These are phyloP conservation scores for Platismatia glauca DNA, from an alignment of 495 filamentous ascomycete species.

Conservation along the genomic window DNA sequence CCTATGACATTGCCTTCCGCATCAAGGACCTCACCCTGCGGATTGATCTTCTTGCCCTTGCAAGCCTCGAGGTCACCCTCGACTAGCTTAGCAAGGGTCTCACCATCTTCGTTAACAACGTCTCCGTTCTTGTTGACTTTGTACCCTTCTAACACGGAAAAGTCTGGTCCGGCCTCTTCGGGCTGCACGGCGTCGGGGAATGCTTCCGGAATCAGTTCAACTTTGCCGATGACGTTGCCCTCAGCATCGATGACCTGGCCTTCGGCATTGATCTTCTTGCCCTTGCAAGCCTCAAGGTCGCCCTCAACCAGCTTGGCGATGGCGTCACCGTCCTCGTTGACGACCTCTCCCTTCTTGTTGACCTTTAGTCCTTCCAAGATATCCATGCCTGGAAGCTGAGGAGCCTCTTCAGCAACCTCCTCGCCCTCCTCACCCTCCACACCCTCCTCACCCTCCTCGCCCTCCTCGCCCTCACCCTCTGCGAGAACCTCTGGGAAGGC, in stretches of 20 bases:
- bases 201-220: conserved; percentile 21
- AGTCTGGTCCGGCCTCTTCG: conserved; percentile 36
- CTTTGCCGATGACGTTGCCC: conserved; percentile 31
- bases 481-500: conserved; percentile 21
- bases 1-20: conserved; percentile 33
- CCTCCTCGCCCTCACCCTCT: conserved; percentile 28
- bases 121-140: conserved; percentile 67
- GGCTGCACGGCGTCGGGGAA: conserved; percentile 35
- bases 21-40: conserved; percentile 40
- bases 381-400: conserved; percentile 19
- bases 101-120: conserved; percentile 48
- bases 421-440: conserved; percentile 22
- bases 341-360: conserved; percentile 63
- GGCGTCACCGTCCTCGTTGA: conserved; percentile 42
- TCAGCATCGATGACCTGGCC: conserved; percentile 37
- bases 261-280: conserved; percentile 42
- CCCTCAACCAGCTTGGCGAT: conserved; percentile 38
- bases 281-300: conserved; percentile 33
- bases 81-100: conserved; percentile 39
- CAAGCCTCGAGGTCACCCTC: conserved; percentile 40
- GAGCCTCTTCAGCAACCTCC: conserved; percentile 30
- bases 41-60: conserved; percentile 43
- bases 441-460: conserved; percentile 26
- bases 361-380: conserved; percentile 43
- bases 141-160: conserved; percentile 52